Evolutionary conservation across 129 eudicot genomes (phyloP), one percentile per base, ranked within the genome.

Genomic region (Pittosporum tobira): DNA sequence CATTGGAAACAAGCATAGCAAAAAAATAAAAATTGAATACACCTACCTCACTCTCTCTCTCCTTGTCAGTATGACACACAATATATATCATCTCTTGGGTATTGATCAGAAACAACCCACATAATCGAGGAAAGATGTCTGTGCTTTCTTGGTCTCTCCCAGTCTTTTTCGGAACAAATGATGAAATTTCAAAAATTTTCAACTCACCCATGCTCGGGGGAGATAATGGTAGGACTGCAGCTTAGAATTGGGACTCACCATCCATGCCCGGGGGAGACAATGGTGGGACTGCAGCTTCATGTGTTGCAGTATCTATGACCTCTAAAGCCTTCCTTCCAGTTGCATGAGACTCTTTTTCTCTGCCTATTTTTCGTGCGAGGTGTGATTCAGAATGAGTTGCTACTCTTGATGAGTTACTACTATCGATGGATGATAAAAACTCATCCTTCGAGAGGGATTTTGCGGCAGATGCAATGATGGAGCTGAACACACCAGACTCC

Each of bases 231-330:
- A n/a, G n/a, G n/a, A n/a, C 66, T 54, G 71, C 64, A 75, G 77
- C 62, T 72, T 84, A 75, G 10, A 58, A 46, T 62, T 46, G 27
- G 23, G 60, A 24, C 51, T 73, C 71, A 38, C 38, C 63, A 58
- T 80, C 84, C 65, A 70, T 38, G 22, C 68, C 82, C 0, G 99
- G 96, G 47, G 99, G 96, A 64, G 99, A 83, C 72, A 81, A 31
- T 49, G 99, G 99, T 48, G 99, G 99, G 30, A 91, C 85, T 9
- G 99, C 99, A 14, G 63, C 75, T 66, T 80, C 80, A 36, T 75
- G 78, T 48, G 48, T 40, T 19, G 38, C 31, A 60, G n/a, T 14
- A 3, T 55, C 48, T 11, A 63, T 3, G 24, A 63, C 59, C 62
- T 78, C 90, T 51, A 91, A 43, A 45, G 45, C 53, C 77, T 70